phyloP scores from a whole-genome alignment of 768 basidiomycete genomes.

The Tulasnella sp. region DNA sequence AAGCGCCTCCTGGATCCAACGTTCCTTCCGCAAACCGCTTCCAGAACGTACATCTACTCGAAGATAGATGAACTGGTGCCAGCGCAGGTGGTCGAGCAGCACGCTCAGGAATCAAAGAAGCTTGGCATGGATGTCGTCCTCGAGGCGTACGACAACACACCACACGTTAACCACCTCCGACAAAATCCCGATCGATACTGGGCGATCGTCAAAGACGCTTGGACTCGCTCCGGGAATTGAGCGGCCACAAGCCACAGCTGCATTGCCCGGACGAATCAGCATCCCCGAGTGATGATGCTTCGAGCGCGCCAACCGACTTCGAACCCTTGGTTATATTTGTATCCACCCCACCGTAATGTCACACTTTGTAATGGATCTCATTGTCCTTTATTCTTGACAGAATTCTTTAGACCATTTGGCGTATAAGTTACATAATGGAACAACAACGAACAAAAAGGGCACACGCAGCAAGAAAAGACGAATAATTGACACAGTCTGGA shows the following conservation, averaged over 20 bases:
- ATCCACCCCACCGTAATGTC: neutral
- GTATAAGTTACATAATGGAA: neutral
- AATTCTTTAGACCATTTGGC: neutral
- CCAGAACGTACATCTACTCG: constrained; percentile 26
- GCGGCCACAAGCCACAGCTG: neutral
- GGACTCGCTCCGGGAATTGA: constrained; percentile 19
- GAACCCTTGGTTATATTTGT: neutral
- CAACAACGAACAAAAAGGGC: neutral
- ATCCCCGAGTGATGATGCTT: neutral
- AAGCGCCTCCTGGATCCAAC: constrained; percentile 20
- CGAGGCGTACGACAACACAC: constrained; percentile 21
- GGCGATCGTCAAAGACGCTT: constrained; percentile 20
- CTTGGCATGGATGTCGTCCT: constrained; percentile 7
- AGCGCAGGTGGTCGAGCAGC: constrained; percentile 22
- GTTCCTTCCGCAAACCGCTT: constrained; percentile 18
- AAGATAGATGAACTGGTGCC: constrained; percentile 23
- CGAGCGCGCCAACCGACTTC: neutral
- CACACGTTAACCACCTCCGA: constrained; percentile 25
- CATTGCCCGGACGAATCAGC: neutral
- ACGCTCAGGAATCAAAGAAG: constrained; percentile 16
- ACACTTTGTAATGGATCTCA: neutral
- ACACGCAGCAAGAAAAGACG: neutral
- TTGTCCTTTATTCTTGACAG: neutral
- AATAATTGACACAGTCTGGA: neutral
- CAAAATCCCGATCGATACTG: constrained; percentile 24